Evolutionary conservation across 1,284 basidiomycete genomes (phyloP).

Genomic region (Baeospora myosura): DNA sequence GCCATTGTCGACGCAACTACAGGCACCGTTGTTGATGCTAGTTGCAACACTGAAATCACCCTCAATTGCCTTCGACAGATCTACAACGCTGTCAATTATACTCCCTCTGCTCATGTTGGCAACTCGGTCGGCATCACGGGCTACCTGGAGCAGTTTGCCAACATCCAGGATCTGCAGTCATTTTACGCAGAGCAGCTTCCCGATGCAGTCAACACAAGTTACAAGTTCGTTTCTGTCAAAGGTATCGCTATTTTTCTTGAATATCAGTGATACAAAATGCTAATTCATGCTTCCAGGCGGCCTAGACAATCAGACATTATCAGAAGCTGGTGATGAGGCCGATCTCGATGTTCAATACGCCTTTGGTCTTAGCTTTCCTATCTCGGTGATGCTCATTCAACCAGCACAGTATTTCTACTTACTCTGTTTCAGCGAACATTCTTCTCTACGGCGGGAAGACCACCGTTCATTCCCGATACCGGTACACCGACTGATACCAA

Average conservation of each 20-base stretch:
- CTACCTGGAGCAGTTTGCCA: constrained; percentile 38
- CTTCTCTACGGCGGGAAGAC: constrained; percentile 32
- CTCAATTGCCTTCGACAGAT: constrained; percentile 32
- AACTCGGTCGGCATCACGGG: constrained; percentile 34
- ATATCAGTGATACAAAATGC: neutral
- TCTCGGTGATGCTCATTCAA: constrained; percentile 14
- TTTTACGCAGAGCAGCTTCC: constrained; percentile 45
- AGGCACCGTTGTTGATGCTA: constrained; percentile 8
- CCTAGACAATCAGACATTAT: constrained; percentile 45
- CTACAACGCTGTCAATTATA: constrained; percentile 32
- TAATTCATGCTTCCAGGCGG: constrained; percentile 33
- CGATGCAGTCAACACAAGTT: constrained; percentile 27
- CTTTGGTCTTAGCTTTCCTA: no score
- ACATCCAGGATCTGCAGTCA: constrained; percentile 39
- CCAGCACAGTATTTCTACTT: no score
- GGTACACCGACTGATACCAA: constrained; percentile 42
- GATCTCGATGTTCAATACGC: constrained; percentile 54
- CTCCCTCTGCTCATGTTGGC: constrained; percentile 22
- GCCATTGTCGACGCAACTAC: constrained; percentile 9
- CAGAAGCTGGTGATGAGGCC: constrained; percentile 48
- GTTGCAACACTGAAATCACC: constrained; percentile 24
- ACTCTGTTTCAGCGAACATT: constrained; percentile 16
- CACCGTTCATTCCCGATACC: constrained; percentile 36
- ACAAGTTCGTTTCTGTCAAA: constrained; percentile 40
- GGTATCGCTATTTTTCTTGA: constrained; percentile 25